phyloP scores from a whole-genome alignment of 352 stramenopile genomes.

The Phytophthora sp. region DNA sequence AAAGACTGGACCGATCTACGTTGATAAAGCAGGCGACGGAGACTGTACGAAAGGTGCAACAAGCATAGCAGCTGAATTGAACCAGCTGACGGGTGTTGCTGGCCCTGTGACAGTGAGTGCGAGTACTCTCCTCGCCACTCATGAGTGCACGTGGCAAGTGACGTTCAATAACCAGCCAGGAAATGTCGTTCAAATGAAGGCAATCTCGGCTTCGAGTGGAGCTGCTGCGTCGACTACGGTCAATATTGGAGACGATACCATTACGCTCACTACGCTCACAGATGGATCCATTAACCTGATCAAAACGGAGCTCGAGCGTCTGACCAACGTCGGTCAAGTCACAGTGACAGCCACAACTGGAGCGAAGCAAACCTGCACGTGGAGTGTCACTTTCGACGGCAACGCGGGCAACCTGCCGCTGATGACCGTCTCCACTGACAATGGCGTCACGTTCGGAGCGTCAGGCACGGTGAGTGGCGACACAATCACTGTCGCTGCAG shows the following conservation, averaged over 20 bases:
- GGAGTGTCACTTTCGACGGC: slow-evolving; percentile 94
- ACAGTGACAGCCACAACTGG: slow-evolving; percentile 74
- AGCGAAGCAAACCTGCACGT: slow-evolving; percentile 83
- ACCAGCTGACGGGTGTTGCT: slow-evolving; percentile 45
- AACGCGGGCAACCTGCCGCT: slow-evolving; percentile 88
- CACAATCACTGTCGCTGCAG: slow-evolving; percentile 50
- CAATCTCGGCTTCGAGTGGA: slow-evolving; percentile 52
- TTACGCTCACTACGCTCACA: slow-evolving; percentile 72
- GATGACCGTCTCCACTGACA: slow-evolving; percentile 59
- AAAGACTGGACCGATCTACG: slow-evolving; percentile 80
- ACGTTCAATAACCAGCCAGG: slow-evolving; percentile 91
- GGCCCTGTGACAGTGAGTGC: slow-evolving; percentile 59
- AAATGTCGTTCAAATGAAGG: slow-evolving; percentile 82
- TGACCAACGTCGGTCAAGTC: slow-evolving; percentile 91
- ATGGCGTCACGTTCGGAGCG: slow-evolving; percentile 41
- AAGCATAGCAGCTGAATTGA: slow-evolving; percentile 59
- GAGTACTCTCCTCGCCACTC: slow-evolving; percentile 51
- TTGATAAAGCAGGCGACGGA: slow-evolving; percentile 72
- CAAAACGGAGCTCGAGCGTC: slow-evolving; percentile 93
- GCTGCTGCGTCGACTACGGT: slow-evolving; percentile 43
- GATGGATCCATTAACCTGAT: slow-evolving; percentile 93
- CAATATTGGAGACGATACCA: slow-evolving; percentile 82
- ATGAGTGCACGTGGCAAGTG: slow-evolving; percentile 88
- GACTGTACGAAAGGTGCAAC: slow-evolving; percentile 81
- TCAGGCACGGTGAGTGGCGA: slow-evolving; percentile 44